Percentiles rank a stretch among this genome's conserved stretches.
These are phyloP conservation scores for Phytophthora pinifolia DNA, from an alignment of 352 stramenopile species.

Conservation along the genomic window DNA sequence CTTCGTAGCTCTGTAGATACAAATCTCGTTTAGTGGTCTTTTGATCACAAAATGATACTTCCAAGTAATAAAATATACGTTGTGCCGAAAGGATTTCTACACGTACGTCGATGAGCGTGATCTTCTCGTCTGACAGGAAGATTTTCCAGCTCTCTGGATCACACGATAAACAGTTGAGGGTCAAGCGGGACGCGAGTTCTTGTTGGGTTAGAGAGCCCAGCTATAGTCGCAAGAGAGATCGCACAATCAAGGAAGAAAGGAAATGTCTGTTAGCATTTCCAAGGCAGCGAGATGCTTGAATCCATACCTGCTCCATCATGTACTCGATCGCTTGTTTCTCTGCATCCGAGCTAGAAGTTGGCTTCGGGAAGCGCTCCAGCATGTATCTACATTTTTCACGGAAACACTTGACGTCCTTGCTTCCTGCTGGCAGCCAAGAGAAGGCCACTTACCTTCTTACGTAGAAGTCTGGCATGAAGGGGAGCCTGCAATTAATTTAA, in stretches of 20 bases:
- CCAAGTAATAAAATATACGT: too few relatives aligned
- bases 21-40: not conserved
- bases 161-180: slow-evolving; percentile 53
- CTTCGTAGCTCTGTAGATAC: slow-evolving; percentile 47
- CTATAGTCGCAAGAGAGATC: slow-evolving; percentile 15
- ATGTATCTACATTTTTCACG: slow-evolving; percentile 41
- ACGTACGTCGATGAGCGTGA: slow-evolving; percentile 65
- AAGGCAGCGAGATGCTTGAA: too few relatives aligned
- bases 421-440: not conserved
- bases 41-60: not conserved
- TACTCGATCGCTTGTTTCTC: slow-evolving; percentile 55
- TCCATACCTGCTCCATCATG: slow-evolving; percentile 61
- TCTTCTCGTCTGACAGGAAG: slow-evolving; percentile 44
- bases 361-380: slow-evolving; percentile 50
- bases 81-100: not conserved
- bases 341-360: slow-evolving; percentile 23
- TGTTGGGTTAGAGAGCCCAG: slow-evolving; percentile 58
- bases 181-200: slow-evolving; percentile 66
- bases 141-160: slow-evolving; percentile 53
- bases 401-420: not conserved
- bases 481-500: slow-evolving; percentile 35
- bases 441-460: slow-evolving; percentile 53
- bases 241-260: not conserved
- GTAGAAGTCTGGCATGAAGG: slow-evolving; percentile 73
- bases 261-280: too few relatives aligned